Conservation (phyloP, 208 protist genomes). For the Crithidia mellificae region DNA sequence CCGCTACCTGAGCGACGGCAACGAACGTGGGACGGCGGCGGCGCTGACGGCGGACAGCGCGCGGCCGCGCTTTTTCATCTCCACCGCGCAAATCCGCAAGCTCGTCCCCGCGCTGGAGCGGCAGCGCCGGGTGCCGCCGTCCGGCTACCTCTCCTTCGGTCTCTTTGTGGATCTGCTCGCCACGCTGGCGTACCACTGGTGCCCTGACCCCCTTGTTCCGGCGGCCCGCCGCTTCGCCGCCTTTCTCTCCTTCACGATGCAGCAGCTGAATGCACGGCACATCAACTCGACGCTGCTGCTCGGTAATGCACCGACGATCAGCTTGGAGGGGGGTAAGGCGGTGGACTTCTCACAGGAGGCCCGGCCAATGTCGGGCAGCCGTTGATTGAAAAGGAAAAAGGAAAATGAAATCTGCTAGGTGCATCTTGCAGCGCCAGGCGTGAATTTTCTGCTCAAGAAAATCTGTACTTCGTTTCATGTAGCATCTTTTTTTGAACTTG, state of each 20-base stretch:
- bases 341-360: conserved; percentile 49
- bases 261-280: conserved; percentile 58
- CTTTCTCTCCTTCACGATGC: conserved; percentile 61
- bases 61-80: conserved; percentile 46
- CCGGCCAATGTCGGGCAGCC: not conserved
- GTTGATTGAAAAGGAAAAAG: not conserved
- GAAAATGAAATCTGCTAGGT: too few relatives aligned
- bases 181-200: conserved; percentile 71
- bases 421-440: too few relatives aligned
- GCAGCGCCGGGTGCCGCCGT: conserved; percentile 15
- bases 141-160: conserved; percentile 66
- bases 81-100: conserved; percentile 37
- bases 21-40: conserved; percentile 6
- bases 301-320: conserved; percentile 46
- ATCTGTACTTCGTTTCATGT: too few relatives aligned
- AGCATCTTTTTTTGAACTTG: too few relatives aligned
- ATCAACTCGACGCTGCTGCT: conserved; percentile 68
- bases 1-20: conserved; percentile 47
- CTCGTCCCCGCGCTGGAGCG: conserved; percentile 33
- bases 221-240: conserved; percentile 67
- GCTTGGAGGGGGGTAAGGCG: conserved; percentile 46
- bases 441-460: too few relatives aligned
- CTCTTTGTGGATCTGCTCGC: conserved; percentile 71
- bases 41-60: conserved; percentile 3
- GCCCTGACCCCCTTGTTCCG: conserved; percentile 72